Conservation (phyloP, 78 protist genomes). For the Isochrysis galbana region DNA sequence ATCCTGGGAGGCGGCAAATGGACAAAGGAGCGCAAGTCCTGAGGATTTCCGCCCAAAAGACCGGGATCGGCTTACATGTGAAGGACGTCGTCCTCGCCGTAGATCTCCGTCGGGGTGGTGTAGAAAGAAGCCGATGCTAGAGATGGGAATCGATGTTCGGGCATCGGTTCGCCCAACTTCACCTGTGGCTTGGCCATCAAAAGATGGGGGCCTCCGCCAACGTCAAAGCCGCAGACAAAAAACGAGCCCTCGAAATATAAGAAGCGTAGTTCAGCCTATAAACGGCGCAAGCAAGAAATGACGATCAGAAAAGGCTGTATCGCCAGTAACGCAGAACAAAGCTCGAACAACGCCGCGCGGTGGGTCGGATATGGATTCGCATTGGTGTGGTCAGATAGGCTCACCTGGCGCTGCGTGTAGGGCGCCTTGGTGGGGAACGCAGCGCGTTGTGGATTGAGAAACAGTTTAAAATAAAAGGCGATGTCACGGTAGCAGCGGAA, state of each 20-base stretch:
- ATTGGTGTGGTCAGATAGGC: no score
- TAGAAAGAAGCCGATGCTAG: not conserved
- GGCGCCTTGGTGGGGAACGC: conserved; percentile 1
- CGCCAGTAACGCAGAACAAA: no score
- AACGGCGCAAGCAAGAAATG: no score
- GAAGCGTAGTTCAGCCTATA: not conserved
- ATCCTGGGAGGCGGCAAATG: no score
- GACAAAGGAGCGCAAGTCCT: no score
- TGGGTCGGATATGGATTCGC: no score
- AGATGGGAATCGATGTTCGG: not conserved
- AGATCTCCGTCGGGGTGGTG: not conserved
- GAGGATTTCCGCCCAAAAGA: no score
- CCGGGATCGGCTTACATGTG: no score
- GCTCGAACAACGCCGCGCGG: no score
- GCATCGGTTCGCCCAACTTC: not conserved
- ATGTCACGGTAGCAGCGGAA: conserved; percentile 48
- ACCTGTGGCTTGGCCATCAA: not conserved
- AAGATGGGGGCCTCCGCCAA: not conserved
- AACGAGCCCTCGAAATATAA: not conserved
- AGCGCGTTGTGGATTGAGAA: not conserved
- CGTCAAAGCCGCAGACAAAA: not conserved
- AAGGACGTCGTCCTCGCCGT: conserved; percentile 60
- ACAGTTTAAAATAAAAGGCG: conserved; percentile 40
- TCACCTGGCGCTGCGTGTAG: not conserved
- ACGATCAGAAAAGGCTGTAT: no score